Evolutionary conservation across 371 early-diverging fungal genomes (phyloP).

Genomic region (Coemansia sp.): DNA sequence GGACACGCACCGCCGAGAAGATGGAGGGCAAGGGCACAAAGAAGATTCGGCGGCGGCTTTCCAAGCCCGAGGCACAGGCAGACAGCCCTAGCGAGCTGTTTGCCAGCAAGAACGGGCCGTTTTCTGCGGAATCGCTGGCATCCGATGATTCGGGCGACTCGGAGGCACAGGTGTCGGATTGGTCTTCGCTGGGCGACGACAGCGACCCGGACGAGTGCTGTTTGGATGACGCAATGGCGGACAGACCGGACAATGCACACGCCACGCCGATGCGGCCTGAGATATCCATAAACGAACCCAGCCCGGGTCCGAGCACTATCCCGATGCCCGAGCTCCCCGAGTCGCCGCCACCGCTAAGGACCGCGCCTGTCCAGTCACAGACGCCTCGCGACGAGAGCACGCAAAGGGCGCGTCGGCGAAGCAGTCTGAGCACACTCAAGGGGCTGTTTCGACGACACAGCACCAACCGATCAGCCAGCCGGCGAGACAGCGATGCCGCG

Average conservation of each 20-base stretch:
- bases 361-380: constrained; percentile 3
- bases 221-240: background rate
- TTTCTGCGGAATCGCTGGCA: background rate
- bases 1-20: constrained; percentile 32
- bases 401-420: constrained; percentile 22
- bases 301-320: constrained; percentile 9
- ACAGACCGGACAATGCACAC: constrained; percentile 2
- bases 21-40: constrained; percentile 18
- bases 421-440: constrained; percentile 32
- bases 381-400: background rate
- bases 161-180: constrained; percentile 17
- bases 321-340: constrained; percentile 36
- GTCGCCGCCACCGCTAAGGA: constrained; percentile 3
- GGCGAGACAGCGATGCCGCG: background rate
- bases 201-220: constrained; percentile 4
- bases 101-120: background rate
- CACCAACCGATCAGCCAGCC: constrained; percentile 3
- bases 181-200: constrained; percentile 16
- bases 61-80: constrained; percentile 1
- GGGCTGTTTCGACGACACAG: constrained; percentile 31
- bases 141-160: constrained; percentile 7
- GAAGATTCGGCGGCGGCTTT: constrained; percentile 25
- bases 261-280: background rate
- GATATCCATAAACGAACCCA: background rate
- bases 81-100: constrained; percentile 12